A percentile compares a stretch with the other conserved stretches of the same genome.
Evolutionary conservation across 768 basidiomycete species (phyloP).

Genomic region (Butyriboletus loyo): DNA sequence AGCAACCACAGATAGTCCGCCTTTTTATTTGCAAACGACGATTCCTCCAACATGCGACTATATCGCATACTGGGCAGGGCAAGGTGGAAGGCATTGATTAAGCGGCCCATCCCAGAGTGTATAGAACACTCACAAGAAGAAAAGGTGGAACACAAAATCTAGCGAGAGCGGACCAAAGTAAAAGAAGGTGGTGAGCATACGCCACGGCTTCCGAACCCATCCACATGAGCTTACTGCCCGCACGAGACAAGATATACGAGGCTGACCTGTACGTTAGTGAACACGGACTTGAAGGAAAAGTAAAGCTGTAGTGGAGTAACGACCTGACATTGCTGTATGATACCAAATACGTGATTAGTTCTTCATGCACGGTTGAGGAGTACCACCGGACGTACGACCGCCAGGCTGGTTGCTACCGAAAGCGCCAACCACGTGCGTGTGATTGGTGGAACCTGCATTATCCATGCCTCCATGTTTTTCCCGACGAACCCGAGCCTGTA

Average conservation of each 20-base stretch:
- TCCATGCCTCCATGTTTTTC: slow-evolving; percentile 78
- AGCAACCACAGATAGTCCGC: slow-evolving; percentile 98
- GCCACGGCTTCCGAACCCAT: slow-evolving; percentile 64
- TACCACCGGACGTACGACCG: slow-evolving; percentile 64
- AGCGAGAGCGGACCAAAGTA: slow-evolving; percentile 93
- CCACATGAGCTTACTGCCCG: slow-evolving; percentile 8
- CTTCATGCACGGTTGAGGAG: background rate
- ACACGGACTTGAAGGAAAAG: slow-evolving; percentile 84
- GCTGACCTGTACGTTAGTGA: slow-evolving; percentile 69
- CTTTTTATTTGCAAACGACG: slow-evolving; percentile 84
- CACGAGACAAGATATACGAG: background rate
- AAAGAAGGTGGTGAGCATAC: slow-evolving; percentile 86
- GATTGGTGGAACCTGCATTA: slow-evolving; percentile 87
- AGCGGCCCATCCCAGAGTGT: background rate
- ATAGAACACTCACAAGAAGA: slow-evolving; percentile 82
- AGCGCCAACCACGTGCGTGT: slow-evolving; percentile 84
- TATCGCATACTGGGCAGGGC: slow-evolving; percentile 80
- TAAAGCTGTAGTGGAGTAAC: slow-evolving; percentile 90
- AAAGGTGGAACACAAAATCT: slow-evolving; percentile 95
- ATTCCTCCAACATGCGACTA: slow-evolving; percentile 95
- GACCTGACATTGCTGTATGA: slow-evolving; percentile 80
- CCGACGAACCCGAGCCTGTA: slow-evolving; percentile 4
- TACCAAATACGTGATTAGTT: slow-evolving; percentile 3
- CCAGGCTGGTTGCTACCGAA: slow-evolving; percentile 75
- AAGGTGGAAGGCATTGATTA: background rate